These are phyloP conservation scores for Mikania micrantha DNA, from an alignment of 129 eudicot genomes.

Conservation along the genomic window DNA sequence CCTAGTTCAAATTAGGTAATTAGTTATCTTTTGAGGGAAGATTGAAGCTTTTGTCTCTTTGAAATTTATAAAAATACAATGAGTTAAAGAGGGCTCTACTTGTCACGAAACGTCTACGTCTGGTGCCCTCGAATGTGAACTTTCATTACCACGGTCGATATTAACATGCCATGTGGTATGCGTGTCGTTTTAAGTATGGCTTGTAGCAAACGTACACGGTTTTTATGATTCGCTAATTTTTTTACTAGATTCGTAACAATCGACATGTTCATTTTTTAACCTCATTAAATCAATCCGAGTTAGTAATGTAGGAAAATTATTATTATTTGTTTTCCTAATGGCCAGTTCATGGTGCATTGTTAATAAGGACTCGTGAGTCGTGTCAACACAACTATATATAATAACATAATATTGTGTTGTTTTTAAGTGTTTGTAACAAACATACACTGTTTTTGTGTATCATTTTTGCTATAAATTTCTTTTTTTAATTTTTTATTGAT, in stretches of 20 bases:
- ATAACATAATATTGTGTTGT: too few species aligned
- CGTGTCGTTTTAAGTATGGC: not conserved
- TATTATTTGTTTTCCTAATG: not conserved
- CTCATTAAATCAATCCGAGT: not conserved
- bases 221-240: not conserved
- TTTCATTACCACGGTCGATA: conserved; percentile 54
- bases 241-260: conserved; percentile 10
- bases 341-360: not conserved
- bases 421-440: too few species aligned
- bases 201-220: not conserved
- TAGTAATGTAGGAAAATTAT: not conserved
- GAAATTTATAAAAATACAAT: conserved; percentile 54
- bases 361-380: not conserved
- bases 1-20: conserved; percentile 13
- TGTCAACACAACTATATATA: too few species aligned
- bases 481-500: too few species aligned
- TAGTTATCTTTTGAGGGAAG: conserved; percentile 44
- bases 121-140: conserved; percentile 60
- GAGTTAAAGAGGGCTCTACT: conserved; percentile 59
- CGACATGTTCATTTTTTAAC: not conserved
- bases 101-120: conserved; percentile 54
- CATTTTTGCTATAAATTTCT: too few species aligned
- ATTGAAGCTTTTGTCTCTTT: conserved; percentile 56
- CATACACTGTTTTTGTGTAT: too few species aligned
- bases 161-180: conserved; percentile 47